Evolutionary conservation across 805 yeast genomes (phyloP), one percentile per base, ranked within the genome.

Genomic region (Ogataea ramenticola): DNA sequence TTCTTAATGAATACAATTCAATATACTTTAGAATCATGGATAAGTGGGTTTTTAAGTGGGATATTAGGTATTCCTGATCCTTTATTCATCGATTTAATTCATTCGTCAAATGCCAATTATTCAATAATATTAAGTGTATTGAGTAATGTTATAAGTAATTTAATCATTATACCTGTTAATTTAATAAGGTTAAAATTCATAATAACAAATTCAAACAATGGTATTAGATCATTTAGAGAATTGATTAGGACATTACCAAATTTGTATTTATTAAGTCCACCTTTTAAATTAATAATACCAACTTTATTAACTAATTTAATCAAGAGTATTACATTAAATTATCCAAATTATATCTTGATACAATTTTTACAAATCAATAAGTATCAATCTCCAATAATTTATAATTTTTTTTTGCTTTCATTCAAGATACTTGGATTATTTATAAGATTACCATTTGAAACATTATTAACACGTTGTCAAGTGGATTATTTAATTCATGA

Each of bases 31-130:
- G 91, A 86, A 56, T 87, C 96, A 1, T 90, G 98, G 97, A 71
- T 89, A 40, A 84, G 95, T 0, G 96, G 96, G 3, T 77, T 90
- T 49, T 58, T 89, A 8, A 81, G 96, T 4, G 93, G 96, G 2
- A 66, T 86, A 39, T 61, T 86, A 42, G 82, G 85, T 17, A 77
- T 88, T 27, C 96, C 96, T 0, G 97, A 90, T 58, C 96, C 96
- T 3, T 79, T 80, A 48, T 83, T 88, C 59, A 80, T 88, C 52
- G 96, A 87, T 49, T 72, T 85, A 41, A 72, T 86, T 19, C 93
- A 86, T 55, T 82, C 93, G 11, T 78, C 89, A 3, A 88, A 83
- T 48, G 88, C 95, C 1, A 64, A 77, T 40, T 68, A 74, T 42
- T 79, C 91, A n/a, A 66, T 89, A 9, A 61, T 78, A 31, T 69